Evolutionary conservation across 139 green algal species (phyloP), one percentile per base, ranked within the genome.

Genomic region (Chlorella sp.): DNA sequence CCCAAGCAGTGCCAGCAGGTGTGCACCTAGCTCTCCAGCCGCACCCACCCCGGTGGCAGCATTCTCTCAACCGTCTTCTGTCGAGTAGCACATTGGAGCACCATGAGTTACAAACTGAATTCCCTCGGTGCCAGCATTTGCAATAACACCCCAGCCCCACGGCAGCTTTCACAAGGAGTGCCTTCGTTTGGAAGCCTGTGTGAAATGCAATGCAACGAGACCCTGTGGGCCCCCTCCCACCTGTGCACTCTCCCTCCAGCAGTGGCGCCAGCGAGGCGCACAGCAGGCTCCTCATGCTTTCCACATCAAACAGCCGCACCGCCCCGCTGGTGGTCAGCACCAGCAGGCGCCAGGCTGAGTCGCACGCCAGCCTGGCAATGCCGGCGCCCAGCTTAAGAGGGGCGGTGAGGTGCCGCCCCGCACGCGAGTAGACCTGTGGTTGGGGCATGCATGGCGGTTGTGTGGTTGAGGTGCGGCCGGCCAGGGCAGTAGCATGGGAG

Each of bases 351-450:
- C 88, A 93, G 57, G 64, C 89, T 3, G 21, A 39, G 28, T 81
- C 88, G 26, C 73, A 80, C 36, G 83, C 79, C 85, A 96, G 81
- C 57, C 24, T n/a, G 15, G 92, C 91, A 3, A 92, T 83, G 32
- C 90, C 66, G 26, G 80, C 69, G 42, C 92, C 91, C 86, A 97
- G 88, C 53, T 92, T 91, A 39, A 98, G 89, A 39, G 94, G 85
- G 2, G 93, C 93, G 37, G 94, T 69, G 79, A 95, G 76, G 37
- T 94, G 92, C 36, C 95, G 87, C 2, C 96, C 96, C 4, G 91
- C 92, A 9, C 88, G 40, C 0, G 92, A 94, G 89, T 96, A 96
- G 1, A 97, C 71, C 91, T 96, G 93, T 77, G n/a, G n/a, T n/a
- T n/a, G n/a, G n/a, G 76, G 21, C 9, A 40, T 34, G 37, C 24